Evolutionary conservation across 352 stramenopile species (phyloP).

Genomic region (Globisporangium uncinulatum): DNA sequence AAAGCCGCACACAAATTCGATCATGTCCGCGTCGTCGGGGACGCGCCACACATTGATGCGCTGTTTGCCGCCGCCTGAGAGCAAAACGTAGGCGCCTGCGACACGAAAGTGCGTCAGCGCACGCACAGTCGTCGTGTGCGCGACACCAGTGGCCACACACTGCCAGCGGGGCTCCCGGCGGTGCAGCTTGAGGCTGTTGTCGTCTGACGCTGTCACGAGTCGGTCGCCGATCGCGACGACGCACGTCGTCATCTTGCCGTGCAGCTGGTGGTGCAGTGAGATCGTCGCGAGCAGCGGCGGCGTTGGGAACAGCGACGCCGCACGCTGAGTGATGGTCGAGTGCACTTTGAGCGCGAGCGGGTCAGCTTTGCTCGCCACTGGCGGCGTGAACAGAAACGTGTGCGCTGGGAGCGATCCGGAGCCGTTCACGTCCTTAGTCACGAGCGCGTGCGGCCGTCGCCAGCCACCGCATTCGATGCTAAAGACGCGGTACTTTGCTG

Average conservation of each 20-base stretch:
- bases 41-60: conserved; percentile 74
- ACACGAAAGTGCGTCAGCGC: conserved; percentile 43
- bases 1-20: conserved; percentile 60
- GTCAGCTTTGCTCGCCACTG: conserved; percentile 39
- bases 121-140: conserved; percentile 80
- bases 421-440: conserved; percentile 3
- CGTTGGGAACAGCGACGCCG: neutral
- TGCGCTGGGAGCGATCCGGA: conserved; percentile 33
- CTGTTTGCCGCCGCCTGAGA: conserved; percentile 81
- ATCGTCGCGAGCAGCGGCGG: conserved; percentile 24
- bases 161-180: conserved; percentile 25
- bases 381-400: conserved; percentile 66
- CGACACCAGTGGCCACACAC: conserved; percentile 47
- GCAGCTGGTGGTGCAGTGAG: conserved; percentile 63
- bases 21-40: conserved; percentile 20
- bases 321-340: conserved; percentile 23
- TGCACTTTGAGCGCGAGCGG: conserved; percentile 65
- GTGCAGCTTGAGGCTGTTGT: conserved; percentile 82
- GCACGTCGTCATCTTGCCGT: conserved; percentile 74
- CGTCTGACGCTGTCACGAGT: conserved; percentile 68
- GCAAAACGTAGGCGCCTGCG: conserved; percentile 35
- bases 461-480: conserved; percentile 77
- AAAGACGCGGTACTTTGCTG: conserved; percentile 69
- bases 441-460: conserved; percentile 68
- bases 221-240: conserved; percentile 38